These are phyloP conservation scores for Adenanthera pavonina DNA, from an alignment of 306 rosid species.

Conservation along the genomic window DNA sequence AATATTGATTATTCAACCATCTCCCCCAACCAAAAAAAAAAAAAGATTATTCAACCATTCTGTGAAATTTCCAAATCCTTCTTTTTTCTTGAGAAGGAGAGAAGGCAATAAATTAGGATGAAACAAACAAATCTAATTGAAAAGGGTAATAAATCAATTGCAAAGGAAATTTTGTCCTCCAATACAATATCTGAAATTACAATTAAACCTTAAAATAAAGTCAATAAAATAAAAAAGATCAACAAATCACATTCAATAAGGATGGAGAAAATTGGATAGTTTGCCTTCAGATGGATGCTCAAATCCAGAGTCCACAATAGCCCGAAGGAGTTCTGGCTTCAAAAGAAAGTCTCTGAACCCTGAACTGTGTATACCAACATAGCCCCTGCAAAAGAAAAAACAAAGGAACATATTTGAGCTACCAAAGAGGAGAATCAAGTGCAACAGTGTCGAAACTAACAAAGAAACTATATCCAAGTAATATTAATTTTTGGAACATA, in stretches of 20 bases:
- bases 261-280: slow-evolving; percentile 5
- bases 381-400: slow-evolving; percentile 53
- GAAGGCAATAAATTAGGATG: neutral
- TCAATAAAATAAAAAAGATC: neutral
- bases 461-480: neutral
- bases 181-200: neutral
- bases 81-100: neutral
- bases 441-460: neutral
- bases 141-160: neutral
- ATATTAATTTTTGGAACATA: neutral
- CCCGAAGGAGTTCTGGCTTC: slow-evolving; percentile 85
- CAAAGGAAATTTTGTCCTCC: neutral
- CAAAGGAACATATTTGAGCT: neutral
- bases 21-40: too few species aligned
- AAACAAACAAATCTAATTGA: neutral
- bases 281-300: slow-evolving; percentile 91
- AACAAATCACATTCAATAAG: neutral
- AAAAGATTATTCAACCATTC: neutral
- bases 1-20: neutral
- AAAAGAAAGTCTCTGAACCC: slow-evolving; percentile 86
- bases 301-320: slow-evolving; percentile 84
- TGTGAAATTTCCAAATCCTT: neutral
- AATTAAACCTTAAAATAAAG: neutral
- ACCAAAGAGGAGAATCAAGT: neutral
- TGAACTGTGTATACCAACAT: slow-evolving; percentile 87